Evolutionary conservation across 495 filamentous ascomycete species (phyloP), one percentile per base, ranked within the genome.

Genomic region (Immersiella caudata): DNA sequence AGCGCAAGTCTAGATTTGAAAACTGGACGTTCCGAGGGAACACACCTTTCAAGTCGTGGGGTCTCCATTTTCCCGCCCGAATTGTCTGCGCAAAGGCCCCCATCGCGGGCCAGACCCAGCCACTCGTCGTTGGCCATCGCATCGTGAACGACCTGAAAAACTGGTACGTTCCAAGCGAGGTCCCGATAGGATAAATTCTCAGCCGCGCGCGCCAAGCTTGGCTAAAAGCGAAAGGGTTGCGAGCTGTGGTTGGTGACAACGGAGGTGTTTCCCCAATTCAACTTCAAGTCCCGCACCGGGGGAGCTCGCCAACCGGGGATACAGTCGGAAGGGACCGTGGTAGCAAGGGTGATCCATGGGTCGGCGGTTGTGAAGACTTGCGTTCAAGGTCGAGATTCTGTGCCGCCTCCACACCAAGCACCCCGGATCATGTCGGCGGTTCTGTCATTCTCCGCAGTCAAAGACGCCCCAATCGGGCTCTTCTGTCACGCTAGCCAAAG

Each of bases 91-190:
- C 40, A 46, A 18, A 46, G 40, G 40, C 40, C 40, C 40, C 40
- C 40, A 46, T 46, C 40, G 40, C 40, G 40, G 40, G 40, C 40
- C 11, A 14, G 40, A 46, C 4, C n/a, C 40, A 46, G 40, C 40
- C 40, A 46, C 40, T 12, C 40, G 40, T 46, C 29, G 29, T 33
- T 33, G 8, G 29, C 29, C 29, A 33, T 33, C 29, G 29, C 29
- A 33, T 46, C 16, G 40, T 46, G 11, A 18, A 46, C 40, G 11
- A 46, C 11, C 40, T 46, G 40, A 33, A 46, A 46, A 14, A 12
- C 40, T 46, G 40, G 40, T 46, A 46, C 40, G 40, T 46, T 46
- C 40, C 40, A 46, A 46, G 40, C 40, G 40, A 46, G 40, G 40
- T 12, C 40, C 40, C 40, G 40, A 46, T 46, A 46, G 40, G 40